phyloP scores from a whole-genome alignment of 495 filamentous ascomycete species.

The Lichina pygmaea region DNA sequence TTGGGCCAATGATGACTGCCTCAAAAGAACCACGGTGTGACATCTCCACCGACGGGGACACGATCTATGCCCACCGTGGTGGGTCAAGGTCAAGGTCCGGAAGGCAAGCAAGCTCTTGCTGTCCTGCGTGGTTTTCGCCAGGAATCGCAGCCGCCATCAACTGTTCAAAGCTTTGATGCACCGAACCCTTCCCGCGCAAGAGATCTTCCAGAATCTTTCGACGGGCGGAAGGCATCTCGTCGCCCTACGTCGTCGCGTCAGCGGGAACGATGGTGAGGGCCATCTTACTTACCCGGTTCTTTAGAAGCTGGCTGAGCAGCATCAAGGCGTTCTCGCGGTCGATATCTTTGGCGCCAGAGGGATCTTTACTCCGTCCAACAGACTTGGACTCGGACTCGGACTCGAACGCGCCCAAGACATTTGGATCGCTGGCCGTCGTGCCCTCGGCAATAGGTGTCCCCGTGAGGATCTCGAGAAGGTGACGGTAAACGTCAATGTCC shows the following conservation, averaged over 20 bases:
- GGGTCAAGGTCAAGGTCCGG: too few species aligned
- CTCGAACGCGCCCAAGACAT: not conserved
- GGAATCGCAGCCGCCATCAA: not conserved
- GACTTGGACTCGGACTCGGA: constrained; percentile 3
- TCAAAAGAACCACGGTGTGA: too few species aligned
- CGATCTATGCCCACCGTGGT: too few species aligned
- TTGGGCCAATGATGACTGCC: too few species aligned
- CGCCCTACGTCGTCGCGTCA: constrained; percentile 3
- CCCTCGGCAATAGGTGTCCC: constrained; percentile 5
- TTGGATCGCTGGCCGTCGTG: constrained; percentile 1
- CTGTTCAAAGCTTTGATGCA: not conserved
- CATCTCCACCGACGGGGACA: too few species aligned
- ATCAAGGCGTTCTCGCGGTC: constrained; percentile 41
- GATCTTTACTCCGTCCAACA: constrained; percentile 1
- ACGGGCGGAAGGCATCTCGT: constrained; percentile 12
- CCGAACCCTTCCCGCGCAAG: not conserved
- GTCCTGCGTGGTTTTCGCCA: too few species aligned
- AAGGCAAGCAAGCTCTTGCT: too few species aligned
- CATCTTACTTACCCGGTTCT: constrained; percentile 16
- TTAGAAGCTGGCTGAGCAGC: constrained; percentile 29
- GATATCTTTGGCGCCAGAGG: constrained; percentile 9
- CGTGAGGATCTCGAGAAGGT: constrained; percentile 25
- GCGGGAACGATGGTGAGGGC: not conserved
- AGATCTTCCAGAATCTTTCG: constrained; percentile 9
- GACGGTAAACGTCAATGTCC: constrained; percentile 17